A percentile compares a stretch with the other conserved stretches of the same genome.
Conservation (phyloP, 192 early-diverging fungal species). For the Podila epigama region DNA sequence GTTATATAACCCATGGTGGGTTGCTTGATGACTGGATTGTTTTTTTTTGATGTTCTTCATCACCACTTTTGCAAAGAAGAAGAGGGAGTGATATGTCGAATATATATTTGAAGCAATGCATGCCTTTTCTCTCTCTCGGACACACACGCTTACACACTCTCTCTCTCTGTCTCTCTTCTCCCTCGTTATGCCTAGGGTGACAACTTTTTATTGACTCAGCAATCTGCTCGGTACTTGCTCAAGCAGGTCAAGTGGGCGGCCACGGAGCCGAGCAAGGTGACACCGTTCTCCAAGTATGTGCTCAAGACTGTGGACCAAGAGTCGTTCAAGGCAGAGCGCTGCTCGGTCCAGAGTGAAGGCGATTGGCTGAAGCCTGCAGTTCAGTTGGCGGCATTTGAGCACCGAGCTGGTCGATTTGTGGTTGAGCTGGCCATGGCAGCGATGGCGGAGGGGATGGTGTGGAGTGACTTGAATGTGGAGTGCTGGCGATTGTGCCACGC, state of each 20-base stretch:
- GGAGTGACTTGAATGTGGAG: slow-evolving; percentile 76
- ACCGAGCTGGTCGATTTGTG: slow-evolving; percentile 71
- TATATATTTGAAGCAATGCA: slow-evolving; percentile 52
- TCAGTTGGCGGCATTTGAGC: slow-evolving; percentile 72
- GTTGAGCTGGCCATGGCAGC: slow-evolving; percentile 64
- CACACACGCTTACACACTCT: too few species aligned
- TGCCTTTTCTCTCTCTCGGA: slow-evolving; percentile 51
- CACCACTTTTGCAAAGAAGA: too few species aligned
- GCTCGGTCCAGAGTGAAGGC: slow-evolving; percentile 5
- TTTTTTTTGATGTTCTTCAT: too few species aligned
- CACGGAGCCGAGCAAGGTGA: slow-evolving; percentile 42
- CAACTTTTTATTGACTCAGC: slow-evolving; percentile 73
- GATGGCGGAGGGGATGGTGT: slow-evolving; percentile 54
- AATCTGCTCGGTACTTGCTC: slow-evolving; percentile 74
- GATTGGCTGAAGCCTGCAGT: slow-evolving; percentile 60
- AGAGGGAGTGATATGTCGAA: slow-evolving; percentile 9
- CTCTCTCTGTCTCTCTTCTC: not conserved
- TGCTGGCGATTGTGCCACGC: slow-evolving; percentile 74
- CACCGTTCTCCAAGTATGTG: slow-evolving; percentile 42
- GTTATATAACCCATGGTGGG: too few species aligned
- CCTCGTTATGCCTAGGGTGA: slow-evolving; percentile 62
- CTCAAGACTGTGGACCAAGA: slow-evolving; percentile 28
- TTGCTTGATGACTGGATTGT: too few species aligned
- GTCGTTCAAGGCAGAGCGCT: slow-evolving; percentile 25
- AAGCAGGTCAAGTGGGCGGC: slow-evolving; percentile 63